These are phyloP conservation scores for Diaporthe ampelina DNA, from an alignment of 2,329 filamentous ascomycete genomes.

Conservation along the genomic window DNA sequence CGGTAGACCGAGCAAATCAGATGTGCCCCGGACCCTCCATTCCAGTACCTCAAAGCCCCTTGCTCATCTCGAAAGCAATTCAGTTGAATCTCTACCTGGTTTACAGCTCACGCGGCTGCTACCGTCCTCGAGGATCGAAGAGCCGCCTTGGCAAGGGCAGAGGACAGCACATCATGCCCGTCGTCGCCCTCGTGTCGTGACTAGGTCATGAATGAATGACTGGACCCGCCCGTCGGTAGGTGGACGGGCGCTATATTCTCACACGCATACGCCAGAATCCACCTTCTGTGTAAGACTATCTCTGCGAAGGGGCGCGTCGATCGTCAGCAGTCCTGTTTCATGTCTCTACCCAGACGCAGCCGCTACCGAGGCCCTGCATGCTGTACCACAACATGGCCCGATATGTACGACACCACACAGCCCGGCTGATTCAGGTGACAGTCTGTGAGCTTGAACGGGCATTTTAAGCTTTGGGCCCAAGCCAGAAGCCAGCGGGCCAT, in stretches of 20 bases:
- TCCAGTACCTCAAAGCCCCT: constrained; percentile 12
- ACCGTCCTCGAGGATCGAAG: neutral
- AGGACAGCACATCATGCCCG: no score
- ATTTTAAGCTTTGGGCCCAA: constrained; percentile 31
- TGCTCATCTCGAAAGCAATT: constrained; percentile 25
- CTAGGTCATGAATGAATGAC: no score
- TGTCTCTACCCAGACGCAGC: constrained; percentile 23
- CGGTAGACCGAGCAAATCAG: constrained; percentile 39
- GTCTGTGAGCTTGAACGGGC: constrained; percentile 25
- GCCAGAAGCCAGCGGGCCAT: neutral
- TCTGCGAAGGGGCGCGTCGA: constrained; percentile 8
- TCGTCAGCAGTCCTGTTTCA: constrained; percentile 29
- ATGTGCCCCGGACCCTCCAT: constrained; percentile 27
- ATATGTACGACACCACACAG: constrained; percentile 18
- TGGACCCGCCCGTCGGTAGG: neutral
- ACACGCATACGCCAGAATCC: neutral
- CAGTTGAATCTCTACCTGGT: neutral
- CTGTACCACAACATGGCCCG: constrained; percentile 25
- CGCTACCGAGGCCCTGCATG: constrained; percentile 31
- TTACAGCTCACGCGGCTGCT: neutral
- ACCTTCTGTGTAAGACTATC: neutral
- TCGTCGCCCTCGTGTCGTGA: neutral
- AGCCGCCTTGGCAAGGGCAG: neutral
- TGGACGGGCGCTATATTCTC: neutral
- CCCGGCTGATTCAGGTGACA: constrained; percentile 31